Evolutionary conservation across 192 early-diverging fungal species (phyloP), one percentile per base, ranked within the genome.

Genomic region (Dispira simplex): DNA sequence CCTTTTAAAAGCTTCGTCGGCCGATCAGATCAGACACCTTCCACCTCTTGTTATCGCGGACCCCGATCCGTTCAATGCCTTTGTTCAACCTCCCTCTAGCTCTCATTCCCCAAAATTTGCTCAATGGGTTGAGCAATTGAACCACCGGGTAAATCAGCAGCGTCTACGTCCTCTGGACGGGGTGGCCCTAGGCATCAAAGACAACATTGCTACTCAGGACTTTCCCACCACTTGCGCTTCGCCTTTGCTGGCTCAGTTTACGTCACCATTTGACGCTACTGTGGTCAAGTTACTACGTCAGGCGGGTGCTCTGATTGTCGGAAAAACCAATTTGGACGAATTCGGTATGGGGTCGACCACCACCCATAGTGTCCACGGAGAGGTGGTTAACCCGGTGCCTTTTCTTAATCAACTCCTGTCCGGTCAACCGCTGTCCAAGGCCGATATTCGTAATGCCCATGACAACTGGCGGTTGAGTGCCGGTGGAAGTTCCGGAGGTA

Each of bases 311-410:
- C 67, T 81, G 11, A 71, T 87, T n/a, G 73, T 87, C 5, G 92
- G 86, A 23, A 91, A 91, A 63, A 77, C 85, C 16, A 94, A 95
- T 69, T 87, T 95, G 89, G 95, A 97, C 71, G 92, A 97, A 70
- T 97, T 94, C 83, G 95, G 90, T 16, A 97, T 97, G 92, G 95
- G 95, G 73, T 73, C 77, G 0, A 68, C 67, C 46, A 77, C 39
- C 43, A 46, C 44, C 14, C 70, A 52, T 46, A 68, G 70, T 39
- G 65, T 71, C 11, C 66, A 76, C 48, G 77, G 77, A 32, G 27
- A 68, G 10, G 60, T 72, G 1, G 23, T 21, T 26, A 79, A 76
- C 44, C 72, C 74, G 6, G 59, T 44, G 16, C 59, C 59, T 12
- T 62, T 45, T 45, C 46, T 62, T 5, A 14, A 39, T 16, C 1